Evolutionary conservation across 495 filamentous ascomycete species (phyloP), one percentile per base, ranked within the genome.

Genomic region (Talaromyces stipitatus): DNA sequence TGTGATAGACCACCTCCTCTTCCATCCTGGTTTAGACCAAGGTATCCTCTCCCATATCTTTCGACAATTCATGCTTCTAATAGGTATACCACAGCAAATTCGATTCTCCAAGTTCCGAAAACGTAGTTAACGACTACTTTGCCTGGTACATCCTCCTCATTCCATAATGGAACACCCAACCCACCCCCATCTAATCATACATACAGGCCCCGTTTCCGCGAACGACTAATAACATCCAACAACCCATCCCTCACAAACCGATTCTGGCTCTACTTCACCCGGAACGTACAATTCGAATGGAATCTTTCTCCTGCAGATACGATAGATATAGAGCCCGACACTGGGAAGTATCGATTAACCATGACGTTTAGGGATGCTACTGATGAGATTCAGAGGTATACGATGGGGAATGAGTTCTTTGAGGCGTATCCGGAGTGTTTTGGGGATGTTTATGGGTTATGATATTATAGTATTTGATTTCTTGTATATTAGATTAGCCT

Each of bases 171-270:
- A 3, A 12, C 14, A 1, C 22, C 22, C 22, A 52, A 18, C n/a
- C 36, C 33, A 12, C 36, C 4, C 28, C 28, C 22, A 52, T 32
- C 6, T 4, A 52, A 30, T 14, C 9, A 29, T 12, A 14, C 5
- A 29, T 52, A 2, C 27, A 52, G 50, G 50, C 50, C 50, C 1
- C 50, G 29, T 16, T 52, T 52, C 18, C 50, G 50, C 24, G 12
- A 52, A 52, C 29, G 22, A 22, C 50, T 52, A 32, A 52, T 32
- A 28, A 32, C 50, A 10, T 52, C 50, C 50, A 52, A 52, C 12
- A 20, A 32, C 16, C 28, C 50, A 3, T 14, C 26, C 5, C 14
- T 52, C 2, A 52, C 50, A 32, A 52, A 52, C 28, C 50, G 28
- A 5, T 52, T 52, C 50, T 52, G 50, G 50, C 14, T 18, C 23